phyloP scores from a whole-genome alignment of 2,329 filamentous ascomycete genomes.

The Gyromitra esculenta region DNA sequence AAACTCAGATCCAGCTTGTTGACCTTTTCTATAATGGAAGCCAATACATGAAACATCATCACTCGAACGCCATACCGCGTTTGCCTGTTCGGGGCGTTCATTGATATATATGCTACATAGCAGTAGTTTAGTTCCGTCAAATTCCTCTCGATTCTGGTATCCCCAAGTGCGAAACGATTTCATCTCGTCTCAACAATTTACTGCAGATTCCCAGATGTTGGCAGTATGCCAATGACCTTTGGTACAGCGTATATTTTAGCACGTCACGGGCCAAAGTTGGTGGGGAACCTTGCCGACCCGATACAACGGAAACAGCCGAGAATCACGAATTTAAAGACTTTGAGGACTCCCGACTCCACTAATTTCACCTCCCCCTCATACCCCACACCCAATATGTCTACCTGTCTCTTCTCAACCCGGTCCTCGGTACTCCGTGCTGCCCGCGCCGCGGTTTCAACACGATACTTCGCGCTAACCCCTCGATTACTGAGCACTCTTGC shows the following conservation, averaged over 20 bases:
- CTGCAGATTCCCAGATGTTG: neutral
- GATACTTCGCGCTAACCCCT: slow-evolving; percentile 3
- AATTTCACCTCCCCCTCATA: neutral
- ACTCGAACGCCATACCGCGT: no score
- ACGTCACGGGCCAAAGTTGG: slow-evolving; percentile 12
- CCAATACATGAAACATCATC: no score
- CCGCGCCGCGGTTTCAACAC: slow-evolving; percentile 13
- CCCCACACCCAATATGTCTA: slow-evolving; percentile 22
- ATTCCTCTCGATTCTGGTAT: neutral
- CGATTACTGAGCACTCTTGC: slow-evolving; percentile 83
- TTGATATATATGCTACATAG: neutral
- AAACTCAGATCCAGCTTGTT: no score
- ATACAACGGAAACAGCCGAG: slow-evolving; percentile 33
- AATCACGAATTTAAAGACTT: slow-evolving; percentile 5
- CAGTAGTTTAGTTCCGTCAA: neutral
- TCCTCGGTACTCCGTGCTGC: slow-evolving; percentile 25
- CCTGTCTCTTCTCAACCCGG: slow-evolving; percentile 15
- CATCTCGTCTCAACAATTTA: neutral
- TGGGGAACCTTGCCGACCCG: slow-evolving; percentile 29
- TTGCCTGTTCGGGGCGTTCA: neutral
- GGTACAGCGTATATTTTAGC: slow-evolving; percentile 4
- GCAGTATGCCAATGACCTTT: neutral
- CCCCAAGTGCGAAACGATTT: neutral
- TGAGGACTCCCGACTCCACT: slow-evolving; percentile 4
- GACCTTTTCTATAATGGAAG: no score